These are phyloP conservation scores for Candida piceae DNA, from an alignment of 805 yeast species.

Conservation along the genomic window DNA sequence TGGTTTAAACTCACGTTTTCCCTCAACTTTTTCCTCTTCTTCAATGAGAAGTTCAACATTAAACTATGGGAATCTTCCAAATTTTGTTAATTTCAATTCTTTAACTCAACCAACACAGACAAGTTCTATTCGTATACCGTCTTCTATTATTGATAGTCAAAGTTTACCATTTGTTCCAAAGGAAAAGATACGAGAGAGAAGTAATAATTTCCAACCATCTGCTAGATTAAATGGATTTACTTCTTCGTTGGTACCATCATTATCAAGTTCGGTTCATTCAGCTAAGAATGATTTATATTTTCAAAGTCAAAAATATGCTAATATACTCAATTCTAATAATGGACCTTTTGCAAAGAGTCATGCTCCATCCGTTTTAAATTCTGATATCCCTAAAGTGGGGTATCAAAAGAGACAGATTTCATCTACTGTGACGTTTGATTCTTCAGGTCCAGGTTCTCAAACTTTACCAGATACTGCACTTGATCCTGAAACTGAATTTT, in stretches of 20 bases:
- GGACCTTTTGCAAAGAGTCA: too few species aligned
- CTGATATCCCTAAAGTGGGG: too few species aligned
- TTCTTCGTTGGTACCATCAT: conserved; percentile 10
- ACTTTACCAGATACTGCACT: conserved; percentile 7
- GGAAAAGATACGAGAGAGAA: conserved; percentile 9
- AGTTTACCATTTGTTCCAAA: conserved; percentile 16
- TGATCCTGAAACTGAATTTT: conserved; percentile 20
- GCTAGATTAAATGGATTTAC: conserved; percentile 3
- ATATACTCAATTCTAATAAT: conserved; percentile 3
- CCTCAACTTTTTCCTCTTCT: conserved; percentile 11
- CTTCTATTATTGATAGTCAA: conserved; percentile 6
- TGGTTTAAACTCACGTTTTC: conserved; percentile 1
- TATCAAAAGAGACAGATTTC: neutral
- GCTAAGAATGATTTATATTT: neutral
- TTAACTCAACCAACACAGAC: conserved; percentile 5
- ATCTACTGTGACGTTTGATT: conserved; percentile 4
- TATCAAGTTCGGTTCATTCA: conserved; percentile 4
- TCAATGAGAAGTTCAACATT: conserved; percentile 12
- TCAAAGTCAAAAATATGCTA: conserved; percentile 2
- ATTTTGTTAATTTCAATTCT: conserved; percentile 9
- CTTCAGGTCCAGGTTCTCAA: conserved; percentile 8
- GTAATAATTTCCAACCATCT: neutral
- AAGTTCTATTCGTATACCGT: conserved; percentile 8
- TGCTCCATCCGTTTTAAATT: too few species aligned
- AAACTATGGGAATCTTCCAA: conserved; percentile 15